Base-by-base conservation (phyloP, 2,329 filamentous ascomycete species). In the Shiraia bambusicola region DNA sequence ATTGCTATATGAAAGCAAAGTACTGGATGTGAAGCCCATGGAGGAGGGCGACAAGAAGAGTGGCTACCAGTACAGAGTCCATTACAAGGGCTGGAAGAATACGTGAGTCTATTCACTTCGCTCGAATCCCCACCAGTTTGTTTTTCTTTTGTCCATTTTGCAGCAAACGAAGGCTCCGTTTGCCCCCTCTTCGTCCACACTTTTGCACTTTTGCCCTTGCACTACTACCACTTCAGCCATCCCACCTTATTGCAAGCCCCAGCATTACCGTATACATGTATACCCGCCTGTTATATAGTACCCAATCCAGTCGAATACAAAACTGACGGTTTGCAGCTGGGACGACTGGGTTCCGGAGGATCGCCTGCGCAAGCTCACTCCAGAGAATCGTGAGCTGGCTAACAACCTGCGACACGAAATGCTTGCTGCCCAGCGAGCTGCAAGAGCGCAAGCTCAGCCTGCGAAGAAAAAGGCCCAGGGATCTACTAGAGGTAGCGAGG, bases 81-180 rank as follows among this genome's bases (percentile, higher is more conserved):
- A 98, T 72, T 98, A 98, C 76, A 97, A 97, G 72, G 93, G 93
- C 63, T 98, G 93, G 93, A 98, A 98, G 77, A 91, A 92, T 69
- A 96, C 90, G 79, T 87, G 74, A 73, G 83, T 83, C 45, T 22
- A 17, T 44, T 28, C 33, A 36, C 2, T 32, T 26, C 19, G 19
- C 32, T 25, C 24, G 15, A 10, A 12, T 38, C 28, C n/a, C 17
- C 22, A 22, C 28, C 30, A 22, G 45, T 49, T 28, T 44, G 36
- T 17, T 19, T 13, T n/a, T 32, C 33, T 24, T 45, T 27, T 45
- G 33, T 11, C 15, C n/a, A n/a, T 32, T 16, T 29, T 22, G 35
- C 8, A 9, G 4, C 29, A 9, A 33, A 36, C 32, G 28, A 9
- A 19, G 27, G 29, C 34, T 22, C 49, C 34, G 35, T 56, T 53